Base-by-base conservation (phyloP, 176 grass and related monocot genomes). In the Ampelocalamus luodianensis region DNA sequence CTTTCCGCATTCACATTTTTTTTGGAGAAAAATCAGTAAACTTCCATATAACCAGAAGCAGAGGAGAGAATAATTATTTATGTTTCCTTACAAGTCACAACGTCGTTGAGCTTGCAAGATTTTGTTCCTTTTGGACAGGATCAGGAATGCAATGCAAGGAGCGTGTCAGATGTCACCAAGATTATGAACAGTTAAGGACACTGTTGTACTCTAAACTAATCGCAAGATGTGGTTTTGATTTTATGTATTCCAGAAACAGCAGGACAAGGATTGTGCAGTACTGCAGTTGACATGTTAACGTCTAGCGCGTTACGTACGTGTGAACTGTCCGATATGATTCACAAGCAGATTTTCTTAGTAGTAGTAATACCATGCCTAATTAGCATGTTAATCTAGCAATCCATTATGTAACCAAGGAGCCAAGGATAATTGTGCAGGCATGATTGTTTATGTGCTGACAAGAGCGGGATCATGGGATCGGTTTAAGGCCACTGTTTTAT, bases 141-240 rank as follows among this genome's bases (percentile, higher is more conserved):
- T 81, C 46, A 24, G 13, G 48, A 32, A 27, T 13, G 43, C 63
- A 53, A 38, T 29, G 62, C 78, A 36, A 49, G 63, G 20, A 24
- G 46, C 63, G 12, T 53, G 72, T 76, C 50, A 56, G 78, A 68
- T 80, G 64, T 68, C 78, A 80, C 6, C 63, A 68, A 80, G 78
- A 80, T 80, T 63, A 63, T 68, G 29, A 24, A 14, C 45, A 39
- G 39, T 8, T 42, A 42, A 42, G 29, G 18, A 32, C 62, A 38
- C 29, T 36, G 77, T 8, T 32, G n/a, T 27, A 3, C 24, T 4
- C 9, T 29, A 45, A 65, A 79, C 27, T 51, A 79, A 66, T 79
- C 4, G 27, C 44, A 50, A n/a, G 26, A 16, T 67, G 53, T 23
- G 16, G 42, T 22, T 64, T 15, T 27, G 15, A 29, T 44, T 78